Percentiles rank a stretch among this genome's conserved stretches.
These are phyloP conservation scores for Multifurca ochricompacta DNA, from an alignment of 768 basidiomycete species.

Conservation along the genomic window DNA sequence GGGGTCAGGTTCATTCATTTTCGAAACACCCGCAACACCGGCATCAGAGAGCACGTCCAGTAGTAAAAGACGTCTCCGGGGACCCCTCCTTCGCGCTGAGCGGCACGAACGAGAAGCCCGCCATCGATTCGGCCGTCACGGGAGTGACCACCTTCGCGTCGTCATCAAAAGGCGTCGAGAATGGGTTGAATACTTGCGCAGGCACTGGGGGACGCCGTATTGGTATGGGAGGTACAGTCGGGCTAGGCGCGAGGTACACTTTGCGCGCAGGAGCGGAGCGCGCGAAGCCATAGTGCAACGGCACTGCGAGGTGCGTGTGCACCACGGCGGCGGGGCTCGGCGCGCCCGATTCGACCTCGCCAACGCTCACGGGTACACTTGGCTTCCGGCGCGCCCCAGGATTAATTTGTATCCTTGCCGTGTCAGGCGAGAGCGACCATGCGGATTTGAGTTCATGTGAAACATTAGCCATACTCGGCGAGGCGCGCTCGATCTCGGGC, in stretches of 20 bases:
- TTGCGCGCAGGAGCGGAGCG: neutral
- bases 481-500: constrained; percentile 27
- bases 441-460: constrained; percentile 23
- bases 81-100: neutral
- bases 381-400: constrained; percentile 26
- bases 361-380: constrained; percentile 33
- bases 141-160: constrained; percentile 29
- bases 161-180: constrained; percentile 76
- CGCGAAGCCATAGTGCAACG: constrained; percentile 12
- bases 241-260: constrained; percentile 24
- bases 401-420: constrained; percentile 17
- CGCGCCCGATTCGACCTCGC: constrained; percentile 23
- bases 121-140: neutral
- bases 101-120: constrained; percentile 6
- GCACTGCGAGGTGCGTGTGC: constrained; percentile 19
- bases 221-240: constrained; percentile 36
- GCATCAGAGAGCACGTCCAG: constrained; percentile 13
- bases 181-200: constrained; percentile 47
- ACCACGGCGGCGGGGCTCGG: constrained; percentile 26
- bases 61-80: neutral
- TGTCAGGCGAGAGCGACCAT: constrained; percentile 29
- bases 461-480: constrained; percentile 20
- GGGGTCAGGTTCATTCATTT: neutral
- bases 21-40: neutral
- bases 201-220: constrained; percentile 26